A percentile compares a stretch with the other conserved stretches of the same genome.
These are phyloP conservation scores for Claviceps sp. DNA, from an alignment of 2,329 filamentous ascomycete genomes.

Conservation along the genomic window DNA sequence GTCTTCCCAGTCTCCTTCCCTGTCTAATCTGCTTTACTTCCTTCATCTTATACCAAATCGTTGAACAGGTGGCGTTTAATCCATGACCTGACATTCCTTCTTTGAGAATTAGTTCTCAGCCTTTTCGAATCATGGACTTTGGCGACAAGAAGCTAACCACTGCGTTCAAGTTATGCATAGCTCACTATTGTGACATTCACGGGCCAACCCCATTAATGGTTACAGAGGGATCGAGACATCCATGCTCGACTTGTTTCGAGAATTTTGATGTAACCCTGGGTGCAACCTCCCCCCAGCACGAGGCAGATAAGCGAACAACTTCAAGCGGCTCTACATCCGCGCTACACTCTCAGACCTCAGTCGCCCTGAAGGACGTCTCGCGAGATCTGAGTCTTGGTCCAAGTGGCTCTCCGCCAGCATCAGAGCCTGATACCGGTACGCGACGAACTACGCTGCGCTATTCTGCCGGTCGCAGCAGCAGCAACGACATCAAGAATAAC, in stretches of 20 bases:
- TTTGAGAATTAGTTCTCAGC: not conserved
- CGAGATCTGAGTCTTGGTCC: conserved; percentile 33
- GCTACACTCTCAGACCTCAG: conserved; percentile 20
- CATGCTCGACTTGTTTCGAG: conserved; percentile 47
- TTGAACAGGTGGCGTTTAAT: not conserved
- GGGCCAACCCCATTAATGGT: conserved; percentile 58
- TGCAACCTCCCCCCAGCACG: conserved; percentile 7
- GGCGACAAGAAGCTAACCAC: conserved; percentile 19
- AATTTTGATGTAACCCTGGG: conserved; percentile 9
- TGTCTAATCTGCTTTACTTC: not conserved
- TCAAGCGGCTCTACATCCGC: conserved; percentile 25
- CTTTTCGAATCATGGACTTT: conserved; percentile 14
- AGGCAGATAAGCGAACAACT: conserved; percentile 23
- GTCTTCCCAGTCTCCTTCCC: not conserved
- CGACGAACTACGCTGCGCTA: conserved; percentile 29
- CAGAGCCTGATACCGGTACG: conserved; percentile 30
- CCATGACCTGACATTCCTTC: not conserved
- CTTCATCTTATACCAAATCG: not conserved
- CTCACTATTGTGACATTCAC: conserved; percentile 59
- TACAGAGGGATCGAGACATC: conserved; percentile 50
- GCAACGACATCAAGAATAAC: conserved; percentile 7
- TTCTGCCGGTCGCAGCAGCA: conserved; percentile 14
- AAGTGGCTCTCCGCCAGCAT: conserved; percentile 28
- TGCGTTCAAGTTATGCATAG: conserved; percentile 48
- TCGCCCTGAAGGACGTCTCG: conserved; percentile 32